Evolutionary conservation across 192 early-diverging fungal species (phyloP), one percentile per base, ranked within the genome.

Genomic region (Podochytrium sp.): DNA sequence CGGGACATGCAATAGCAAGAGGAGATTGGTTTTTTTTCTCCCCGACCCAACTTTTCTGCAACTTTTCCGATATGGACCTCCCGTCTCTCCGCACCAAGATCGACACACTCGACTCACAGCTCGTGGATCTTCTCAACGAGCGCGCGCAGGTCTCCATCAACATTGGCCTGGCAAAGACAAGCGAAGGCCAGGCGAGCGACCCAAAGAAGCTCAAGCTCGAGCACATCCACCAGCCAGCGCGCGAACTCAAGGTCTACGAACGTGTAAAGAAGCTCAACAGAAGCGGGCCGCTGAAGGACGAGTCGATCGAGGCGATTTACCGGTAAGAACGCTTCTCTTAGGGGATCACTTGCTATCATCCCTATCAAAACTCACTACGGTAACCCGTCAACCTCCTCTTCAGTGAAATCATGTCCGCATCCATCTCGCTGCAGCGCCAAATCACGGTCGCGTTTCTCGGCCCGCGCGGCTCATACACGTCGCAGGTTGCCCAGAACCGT

Each of bases 361-460:
- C 7, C 10, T 25, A 27, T 29, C 7, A 55, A 7, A 20, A 55
- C 52, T 55, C 7, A 55, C 52, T 6, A 55, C 43, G 10, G 52
- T 25, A 10, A 6, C 52, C 30, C 30, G 5, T 55, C 0, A 55
- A 27, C 23, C 52, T 14, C 53, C 6, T 29, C 27, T 62, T 39
- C 43, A 65, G 63, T 35, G 88, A 94, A 81, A 91, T 96, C 71
- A 95, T 96, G 93, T 95, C 93, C 4, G 92, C 93, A 2, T 93
- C 92, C 16, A 93, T 96, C 69, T 88, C 92, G 20, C 83, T 93
- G 27, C 93, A 95, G 76, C 86, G 89, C 37, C 85, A 93, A 32
- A 87, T 92, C 25, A 86, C 91, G 4, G 89, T 98, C 16, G 93
- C 92, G 20, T 98, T 93, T 70, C 88, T 99, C 18, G 97, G 97